A percentile compares a stretch with the other conserved stretches of the same genome.
phyloP scores from a whole-genome alignment of 495 filamentous ascomycete species.

The Tuber microsphaerosporum region DNA sequence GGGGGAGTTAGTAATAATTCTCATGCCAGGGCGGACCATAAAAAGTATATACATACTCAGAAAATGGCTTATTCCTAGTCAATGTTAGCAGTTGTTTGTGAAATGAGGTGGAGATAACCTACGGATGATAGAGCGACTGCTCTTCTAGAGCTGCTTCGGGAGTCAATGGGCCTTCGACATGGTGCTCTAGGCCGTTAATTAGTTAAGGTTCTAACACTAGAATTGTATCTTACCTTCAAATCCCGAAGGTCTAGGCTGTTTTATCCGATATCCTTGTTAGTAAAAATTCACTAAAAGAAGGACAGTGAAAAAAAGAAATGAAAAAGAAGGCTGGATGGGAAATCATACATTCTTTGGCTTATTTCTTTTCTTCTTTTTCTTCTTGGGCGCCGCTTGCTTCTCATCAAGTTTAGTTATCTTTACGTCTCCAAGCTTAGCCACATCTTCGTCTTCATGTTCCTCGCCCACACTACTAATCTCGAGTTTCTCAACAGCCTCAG shows the following conservation, averaged over 20 bases:
- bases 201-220: not conserved
- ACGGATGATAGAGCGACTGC: constrained; percentile 53
- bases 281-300: not conserved
- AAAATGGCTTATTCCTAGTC: constrained; percentile 35
- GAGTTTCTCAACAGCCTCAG: not conserved
- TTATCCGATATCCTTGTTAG: constrained; percentile 3
- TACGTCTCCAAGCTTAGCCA: not conserved
- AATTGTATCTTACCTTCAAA: constrained; percentile 47
- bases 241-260: constrained; percentile 53
- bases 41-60: constrained; percentile 41
- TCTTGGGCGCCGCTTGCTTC: constrained; percentile 22
- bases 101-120: not conserved
- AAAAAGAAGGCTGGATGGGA: not conserved
- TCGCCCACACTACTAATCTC: not conserved
- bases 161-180: constrained; percentile 69
- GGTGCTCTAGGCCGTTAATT: constrained; percentile 52
- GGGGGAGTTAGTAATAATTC: constrained; percentile 11
- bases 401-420: constrained; percentile 4
- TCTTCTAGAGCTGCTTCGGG: constrained; percentile 59
- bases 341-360: constrained; percentile 4
- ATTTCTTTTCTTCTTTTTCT: constrained; percentile 34
- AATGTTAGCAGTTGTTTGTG: not conserved
- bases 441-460: not conserved
- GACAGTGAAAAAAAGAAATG: not conserved
- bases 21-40: not conserved